Evolutionary conservation across 208 protist species (phyloP).

Genomic region (Acanthamoeba triangularis): DNA sequence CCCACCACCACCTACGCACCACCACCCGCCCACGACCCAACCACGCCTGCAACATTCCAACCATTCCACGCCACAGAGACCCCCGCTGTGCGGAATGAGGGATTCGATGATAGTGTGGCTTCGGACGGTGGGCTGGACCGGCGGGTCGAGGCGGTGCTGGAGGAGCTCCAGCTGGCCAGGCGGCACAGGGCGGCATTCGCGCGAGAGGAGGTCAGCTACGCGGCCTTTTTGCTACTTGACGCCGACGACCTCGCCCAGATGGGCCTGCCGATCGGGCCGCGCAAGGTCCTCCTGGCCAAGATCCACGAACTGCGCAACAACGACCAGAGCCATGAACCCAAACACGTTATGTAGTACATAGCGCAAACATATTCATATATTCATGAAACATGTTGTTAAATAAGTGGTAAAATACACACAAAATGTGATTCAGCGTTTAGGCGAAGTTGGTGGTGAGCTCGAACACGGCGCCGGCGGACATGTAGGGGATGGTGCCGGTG

Average conservation of each 20-base stretch:
- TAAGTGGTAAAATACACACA: background rate
- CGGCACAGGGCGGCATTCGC: background rate
- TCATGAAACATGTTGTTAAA: no score
- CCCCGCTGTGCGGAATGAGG: no score
- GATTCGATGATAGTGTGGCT: no score
- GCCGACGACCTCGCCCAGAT: background rate
- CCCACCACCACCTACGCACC: no score
- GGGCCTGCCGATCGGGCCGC: background rate
- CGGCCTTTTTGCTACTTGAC: background rate
- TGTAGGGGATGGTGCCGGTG: background rate
- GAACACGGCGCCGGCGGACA: background rate
- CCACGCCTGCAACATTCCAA: no score
- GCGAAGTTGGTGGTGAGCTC: background rate
- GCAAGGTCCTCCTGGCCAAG: background rate
- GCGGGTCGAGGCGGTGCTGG: background rate
- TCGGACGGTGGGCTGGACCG: background rate
- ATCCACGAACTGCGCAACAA: background rate
- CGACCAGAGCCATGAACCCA: background rate
- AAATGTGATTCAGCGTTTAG: background rate
- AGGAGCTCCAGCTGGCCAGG: background rate
- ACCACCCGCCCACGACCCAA: no score
- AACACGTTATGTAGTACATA: no score
- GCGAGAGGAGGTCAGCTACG: conserved; percentile 20
- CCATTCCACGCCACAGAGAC: no score
- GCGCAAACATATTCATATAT: no score